Conservation (phyloP, 139 green algal genomes). For the Zygnema cylindricum region DNA sequence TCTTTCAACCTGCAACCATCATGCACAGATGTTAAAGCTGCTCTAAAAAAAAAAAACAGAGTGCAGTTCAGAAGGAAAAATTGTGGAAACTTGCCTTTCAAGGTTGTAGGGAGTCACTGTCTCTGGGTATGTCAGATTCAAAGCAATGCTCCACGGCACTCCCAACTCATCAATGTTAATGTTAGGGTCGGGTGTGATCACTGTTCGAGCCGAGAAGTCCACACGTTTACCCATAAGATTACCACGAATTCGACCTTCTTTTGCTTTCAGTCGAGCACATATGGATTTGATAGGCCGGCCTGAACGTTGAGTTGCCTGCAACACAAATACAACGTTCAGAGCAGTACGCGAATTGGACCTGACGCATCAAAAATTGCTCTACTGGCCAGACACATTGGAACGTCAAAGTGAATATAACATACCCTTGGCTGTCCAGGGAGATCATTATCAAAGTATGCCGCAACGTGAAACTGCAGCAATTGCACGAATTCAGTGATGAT, state of each 20-base stretch:
- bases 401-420: constrained; percentile 29
- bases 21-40: not conserved
- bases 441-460: constrained; percentile 95
- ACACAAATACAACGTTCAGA: not conserved
- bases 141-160: constrained; percentile 94
- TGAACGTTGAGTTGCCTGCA: constrained; percentile 60
- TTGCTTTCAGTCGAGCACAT: constrained; percentile 84
- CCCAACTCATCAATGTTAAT: constrained; percentile 97
- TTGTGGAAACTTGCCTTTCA: constrained; percentile 47
- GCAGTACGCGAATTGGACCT: too few species aligned
- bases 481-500: constrained; percentile 84
- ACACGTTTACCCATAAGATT: constrained; percentile 99
- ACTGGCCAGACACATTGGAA: too few species aligned
- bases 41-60: too few species aligned
- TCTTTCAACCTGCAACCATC: constrained; percentile 72
- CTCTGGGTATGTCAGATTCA: constrained; percentile 98
- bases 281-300: constrained; percentile 95
- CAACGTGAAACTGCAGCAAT: constrained; percentile 91
- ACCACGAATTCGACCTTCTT: constrained; percentile 89
- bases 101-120: constrained; percentile 79
- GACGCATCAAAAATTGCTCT: too few species aligned
- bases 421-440: constrained; percentile 80
- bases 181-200: constrained; percentile 97
- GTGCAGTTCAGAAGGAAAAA: constrained; percentile 13
- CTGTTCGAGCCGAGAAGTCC: constrained; percentile 97